phyloP scores from a whole-genome alignment of 2,329 filamentous ascomycete genomes.

The Huntiella abstrusa region DNA sequence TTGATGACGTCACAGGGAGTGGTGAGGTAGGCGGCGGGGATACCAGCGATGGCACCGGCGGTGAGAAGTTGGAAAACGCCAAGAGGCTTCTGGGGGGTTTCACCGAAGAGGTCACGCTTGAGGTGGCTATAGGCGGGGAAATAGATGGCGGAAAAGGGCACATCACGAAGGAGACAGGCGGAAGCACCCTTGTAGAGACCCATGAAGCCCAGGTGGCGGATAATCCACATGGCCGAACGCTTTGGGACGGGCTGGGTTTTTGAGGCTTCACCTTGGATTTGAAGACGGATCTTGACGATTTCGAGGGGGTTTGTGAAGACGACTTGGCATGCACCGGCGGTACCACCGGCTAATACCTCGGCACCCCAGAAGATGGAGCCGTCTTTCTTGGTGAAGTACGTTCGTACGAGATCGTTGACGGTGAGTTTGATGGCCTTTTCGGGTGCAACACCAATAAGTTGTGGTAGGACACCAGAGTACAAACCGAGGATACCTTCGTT shows the following conservation, averaged over 20 bases:
- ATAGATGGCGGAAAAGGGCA: constrained; percentile 97
- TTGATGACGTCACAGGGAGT: constrained; percentile 99
- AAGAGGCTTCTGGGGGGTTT: constrained; percentile 70
- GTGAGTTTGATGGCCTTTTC: constrained; percentile 99
- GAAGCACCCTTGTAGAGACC: constrained; percentile 94
- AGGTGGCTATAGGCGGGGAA: constrained; percentile 93
- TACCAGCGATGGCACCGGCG: constrained; percentile 83
- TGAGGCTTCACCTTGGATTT: constrained; percentile 88
- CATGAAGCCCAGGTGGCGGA: constrained; percentile 80
- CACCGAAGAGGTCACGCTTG: constrained; percentile 86
- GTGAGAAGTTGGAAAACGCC: constrained; percentile 80
- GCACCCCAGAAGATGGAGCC: constrained; percentile 50
- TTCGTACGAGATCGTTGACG: constrained; percentile 83
- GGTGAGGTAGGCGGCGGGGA: constrained; percentile 84
- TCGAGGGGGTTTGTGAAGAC: constrained; percentile 92
- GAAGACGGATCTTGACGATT: constrained; percentile 97
- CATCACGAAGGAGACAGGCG: constrained; percentile 84
- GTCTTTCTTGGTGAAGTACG: constrained; percentile 52
- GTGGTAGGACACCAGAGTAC: constrained; percentile 87
- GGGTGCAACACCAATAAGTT: constrained; percentile 92
- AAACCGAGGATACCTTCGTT: constrained; percentile 82
- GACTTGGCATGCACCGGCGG: constrained; percentile 87
- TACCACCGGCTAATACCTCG: constrained; percentile 75
- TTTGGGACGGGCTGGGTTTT: constrained; percentile 58
- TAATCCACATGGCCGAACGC: constrained; percentile 94